Evolutionary conservation across 2,329 filamentous ascomycete species (phyloP).

Genomic region (Boeremia exigua): DNA sequence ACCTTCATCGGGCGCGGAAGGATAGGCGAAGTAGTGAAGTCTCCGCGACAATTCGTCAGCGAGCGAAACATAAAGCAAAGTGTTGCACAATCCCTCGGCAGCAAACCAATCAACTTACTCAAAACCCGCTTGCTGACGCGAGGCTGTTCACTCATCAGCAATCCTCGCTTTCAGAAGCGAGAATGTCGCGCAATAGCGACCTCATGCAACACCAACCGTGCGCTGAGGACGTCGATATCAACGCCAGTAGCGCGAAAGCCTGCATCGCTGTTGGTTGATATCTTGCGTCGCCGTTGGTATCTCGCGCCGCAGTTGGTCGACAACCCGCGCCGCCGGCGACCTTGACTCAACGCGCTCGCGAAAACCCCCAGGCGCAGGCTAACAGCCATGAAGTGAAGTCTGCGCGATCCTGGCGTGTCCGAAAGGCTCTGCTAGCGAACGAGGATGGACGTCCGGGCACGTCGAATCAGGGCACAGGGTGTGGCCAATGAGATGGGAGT

Average conservation of each 20-base stretch:
- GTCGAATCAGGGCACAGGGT: not conserved
- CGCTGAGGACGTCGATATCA: conserved; percentile 8
- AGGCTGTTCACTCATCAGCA: not conserved
- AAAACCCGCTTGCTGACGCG: not conserved
- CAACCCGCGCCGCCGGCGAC: not conserved
- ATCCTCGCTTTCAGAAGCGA: not conserved
- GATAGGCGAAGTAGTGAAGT: conserved; percentile 10
- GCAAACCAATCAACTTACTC: not conserved
- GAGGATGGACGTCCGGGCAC: not conserved
- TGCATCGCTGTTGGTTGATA: conserved; percentile 5
- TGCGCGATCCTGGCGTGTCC: no score
- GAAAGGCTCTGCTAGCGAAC: not conserved
- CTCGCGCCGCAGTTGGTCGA: conserved; percentile 8
- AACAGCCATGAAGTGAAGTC: no score
- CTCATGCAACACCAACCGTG: not conserved
- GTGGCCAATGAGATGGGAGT: not conserved
- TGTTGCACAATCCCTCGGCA: not conserved
- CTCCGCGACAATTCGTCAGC: not conserved
- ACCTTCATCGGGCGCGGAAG: conserved; percentile 6
- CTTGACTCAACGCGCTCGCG: not conserved
- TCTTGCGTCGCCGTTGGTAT: conserved; percentile 12
- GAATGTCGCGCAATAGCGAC: not conserved
- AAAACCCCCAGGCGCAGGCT: no score
- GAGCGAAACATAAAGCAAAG: not conserved
- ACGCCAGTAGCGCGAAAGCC: conserved; percentile 8